These are phyloP conservation scores for Sporisorium exsertum DNA, from an alignment of 1,284 basidiomycete genomes.

Conservation along the genomic window DNA sequence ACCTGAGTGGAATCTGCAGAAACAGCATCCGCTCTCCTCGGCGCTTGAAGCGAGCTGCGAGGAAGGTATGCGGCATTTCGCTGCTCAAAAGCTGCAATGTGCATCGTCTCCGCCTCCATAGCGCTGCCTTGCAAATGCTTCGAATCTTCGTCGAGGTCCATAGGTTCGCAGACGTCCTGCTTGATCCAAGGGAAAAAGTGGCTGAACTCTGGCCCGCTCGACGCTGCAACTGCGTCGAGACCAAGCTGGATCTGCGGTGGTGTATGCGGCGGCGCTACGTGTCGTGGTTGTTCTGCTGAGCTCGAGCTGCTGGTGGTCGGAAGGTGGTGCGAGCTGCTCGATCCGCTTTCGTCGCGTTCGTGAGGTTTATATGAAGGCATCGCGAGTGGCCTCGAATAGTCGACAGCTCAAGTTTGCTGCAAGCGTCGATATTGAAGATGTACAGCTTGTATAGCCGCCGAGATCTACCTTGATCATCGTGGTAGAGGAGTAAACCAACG, in stretches of 20 bases:
- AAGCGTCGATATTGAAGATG: neutral
- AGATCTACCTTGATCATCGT: neutral
- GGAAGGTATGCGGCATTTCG: slow-evolving; percentile 4
- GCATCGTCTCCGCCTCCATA: neutral
- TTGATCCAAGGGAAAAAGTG: slow-evolving; percentile 37
- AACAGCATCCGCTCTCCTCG: neutral
- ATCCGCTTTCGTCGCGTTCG: slow-evolving; percentile 3
- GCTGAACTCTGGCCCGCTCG: slow-evolving; percentile 9
- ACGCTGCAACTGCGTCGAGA: slow-evolving; percentile 4
- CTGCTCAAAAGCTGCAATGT: slow-evolving; percentile 14
- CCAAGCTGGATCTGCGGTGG: slow-evolving; percentile 21
- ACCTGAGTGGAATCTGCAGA: neutral
- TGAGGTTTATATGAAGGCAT: neutral
- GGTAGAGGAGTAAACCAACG: neutral
- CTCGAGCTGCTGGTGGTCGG: slow-evolving; percentile 11
- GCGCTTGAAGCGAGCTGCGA: neutral
- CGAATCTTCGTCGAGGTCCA: neutral
- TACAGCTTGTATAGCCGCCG: neutral
- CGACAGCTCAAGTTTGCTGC: too few relatives aligned
- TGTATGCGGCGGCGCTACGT: slow-evolving; percentile 15
- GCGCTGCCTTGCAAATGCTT: too few relatives aligned
- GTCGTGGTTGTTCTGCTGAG: slow-evolving; percentile 6
- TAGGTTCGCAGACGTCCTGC: neutral
- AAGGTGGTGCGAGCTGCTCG: neutral
- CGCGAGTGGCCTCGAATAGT: neutral